Percentiles rank a stretch among this genome's conserved stretches.
These are phyloP conservation scores for Xenosphaeropsis pyriputrescens DNA, from an alignment of 2,329 filamentous ascomycete species.

Conservation along the genomic window DNA sequence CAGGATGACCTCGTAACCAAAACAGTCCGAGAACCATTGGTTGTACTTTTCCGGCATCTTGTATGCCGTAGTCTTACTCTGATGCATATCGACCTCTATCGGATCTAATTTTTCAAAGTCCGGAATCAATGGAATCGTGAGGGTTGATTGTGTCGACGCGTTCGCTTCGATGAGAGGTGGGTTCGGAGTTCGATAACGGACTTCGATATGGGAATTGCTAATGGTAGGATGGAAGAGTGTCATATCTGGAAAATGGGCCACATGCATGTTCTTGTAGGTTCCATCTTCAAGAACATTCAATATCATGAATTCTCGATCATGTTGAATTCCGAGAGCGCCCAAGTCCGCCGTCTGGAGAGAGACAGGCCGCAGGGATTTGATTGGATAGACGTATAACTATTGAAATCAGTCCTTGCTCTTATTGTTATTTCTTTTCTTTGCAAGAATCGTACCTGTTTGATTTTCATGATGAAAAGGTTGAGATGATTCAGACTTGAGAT, in stretches of 20 bases:
- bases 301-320: conserved; percentile 61
- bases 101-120: conserved; percentile 24
- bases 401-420: not conserved
- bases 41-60: conserved; percentile 47
- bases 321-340: conserved; percentile 42
- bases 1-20: conserved; percentile 46
- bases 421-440: not conserved
- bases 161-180: not conserved
- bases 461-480: not conserved
- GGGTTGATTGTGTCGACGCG: conserved; percentile 7
- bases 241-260: conserved; percentile 41
- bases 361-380: conserved; percentile 56
- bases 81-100: conserved; percentile 41
- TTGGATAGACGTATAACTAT: conserved; percentile 57
- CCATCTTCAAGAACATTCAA: conserved; percentile 30
- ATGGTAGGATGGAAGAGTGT: conserved; percentile 49
- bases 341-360: conserved; percentile 36
- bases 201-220: conserved; percentile 26
- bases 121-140: conserved; percentile 44
- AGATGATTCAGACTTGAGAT: too few relatives aligned
- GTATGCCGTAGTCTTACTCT: conserved; percentile 41
- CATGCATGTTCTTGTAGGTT: conserved; percentile 40
- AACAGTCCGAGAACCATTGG: conserved; percentile 51
- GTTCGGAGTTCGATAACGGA: conserved; percentile 21
- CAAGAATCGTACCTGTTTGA: not conserved